A percentile compares a stretch with the other conserved stretches of the same genome.
phyloP scores from a whole-genome alignment of 768 basidiomycete genomes.

The Ramaria sp. region DNA sequence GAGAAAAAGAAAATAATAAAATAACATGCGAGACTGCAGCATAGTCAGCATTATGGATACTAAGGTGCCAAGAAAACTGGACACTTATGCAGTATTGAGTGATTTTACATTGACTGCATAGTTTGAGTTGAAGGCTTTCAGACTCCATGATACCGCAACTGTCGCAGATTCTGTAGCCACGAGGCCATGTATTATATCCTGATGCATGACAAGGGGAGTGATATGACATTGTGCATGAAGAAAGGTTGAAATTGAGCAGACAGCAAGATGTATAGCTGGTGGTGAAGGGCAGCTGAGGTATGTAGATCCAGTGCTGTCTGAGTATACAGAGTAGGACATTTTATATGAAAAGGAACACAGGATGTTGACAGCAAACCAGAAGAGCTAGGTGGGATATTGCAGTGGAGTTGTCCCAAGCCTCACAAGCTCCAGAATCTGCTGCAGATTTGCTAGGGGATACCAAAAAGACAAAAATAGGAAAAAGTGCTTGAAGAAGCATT shows the following conservation, averaged over 20 bases:
- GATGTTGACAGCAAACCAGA: not conserved
- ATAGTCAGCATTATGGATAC: conserved; percentile 14
- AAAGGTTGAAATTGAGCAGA: not conserved
- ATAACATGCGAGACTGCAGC: too few species aligned
- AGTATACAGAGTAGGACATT: not conserved
- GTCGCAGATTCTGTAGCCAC: conserved; percentile 74
- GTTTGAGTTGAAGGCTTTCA: conserved; percentile 48
- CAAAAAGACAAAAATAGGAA: conserved; percentile 2
- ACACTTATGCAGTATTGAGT: conserved; percentile 70
- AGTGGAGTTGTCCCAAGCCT: not conserved
- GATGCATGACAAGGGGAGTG: conserved; percentile 5
- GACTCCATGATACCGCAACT: conserved; percentile 62
- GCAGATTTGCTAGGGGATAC: too few species aligned
- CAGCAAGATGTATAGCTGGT: not conserved
- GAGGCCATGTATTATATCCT: conserved; percentile 20
- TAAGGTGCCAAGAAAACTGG: conserved; percentile 8
- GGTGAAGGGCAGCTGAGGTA: not conserved
- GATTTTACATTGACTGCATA: conserved; percentile 80
- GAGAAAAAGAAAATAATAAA: too few species aligned
- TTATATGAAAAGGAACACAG: conserved; percentile 4
- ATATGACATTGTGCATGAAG: conserved; percentile 1
- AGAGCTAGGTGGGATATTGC: not conserved
- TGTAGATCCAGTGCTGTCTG: not conserved
- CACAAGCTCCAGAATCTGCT: not conserved
- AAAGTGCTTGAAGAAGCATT: not conserved